Evolutionary conservation across 768 basidiomycete genomes (phyloP), one percentile per base, ranked within the genome.

Genomic region (Rhizopogon sp.): DNA sequence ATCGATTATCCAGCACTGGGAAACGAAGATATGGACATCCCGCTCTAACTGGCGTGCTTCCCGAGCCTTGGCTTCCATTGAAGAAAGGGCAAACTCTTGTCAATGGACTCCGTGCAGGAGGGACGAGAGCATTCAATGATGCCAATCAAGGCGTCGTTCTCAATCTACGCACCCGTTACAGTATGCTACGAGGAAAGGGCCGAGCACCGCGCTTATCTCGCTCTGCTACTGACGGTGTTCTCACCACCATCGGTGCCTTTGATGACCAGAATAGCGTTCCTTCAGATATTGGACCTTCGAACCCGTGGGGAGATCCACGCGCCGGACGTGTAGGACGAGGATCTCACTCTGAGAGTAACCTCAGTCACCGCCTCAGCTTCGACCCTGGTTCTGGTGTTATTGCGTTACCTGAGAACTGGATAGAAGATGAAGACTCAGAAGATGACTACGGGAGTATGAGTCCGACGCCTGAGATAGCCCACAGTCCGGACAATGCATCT

Each of bases 21-120:
- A 93, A 95, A 68, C 77, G 90, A 49, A 85, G 95, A 41, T 98
- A 98, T 62, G 94, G 91, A 0, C 96, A 98, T 66, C 96, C 96
- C 3, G 96, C 93, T 1, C 78, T 98, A 20, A 92, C 88, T n/a
- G 96, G 96, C 2, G 81, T 90, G 4, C 80, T 98, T 0, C 96
- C 96, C 2, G 84, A 88, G 55, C 95, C 96, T 0, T 98, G 96
- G 96, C 79, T 98, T 3, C 95, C 95, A 1, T 73, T 93, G 50
- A 92, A 90, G 73, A 90, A 86, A 64, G 88, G 85, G 0, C 88
- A 93, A 64, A 80, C 80, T 0, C 77, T 89, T 2, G 83, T 85
- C 20, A 93, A 92, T 59, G 67, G 74, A 44, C 43, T 61, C 52
- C 60, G 63, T 43, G 64, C 64, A 17, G 72, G 72, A 35, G 63